Base-by-base conservation (phyloP, 768 basidiomycete species). In the Kwoniella europaea region DNA sequence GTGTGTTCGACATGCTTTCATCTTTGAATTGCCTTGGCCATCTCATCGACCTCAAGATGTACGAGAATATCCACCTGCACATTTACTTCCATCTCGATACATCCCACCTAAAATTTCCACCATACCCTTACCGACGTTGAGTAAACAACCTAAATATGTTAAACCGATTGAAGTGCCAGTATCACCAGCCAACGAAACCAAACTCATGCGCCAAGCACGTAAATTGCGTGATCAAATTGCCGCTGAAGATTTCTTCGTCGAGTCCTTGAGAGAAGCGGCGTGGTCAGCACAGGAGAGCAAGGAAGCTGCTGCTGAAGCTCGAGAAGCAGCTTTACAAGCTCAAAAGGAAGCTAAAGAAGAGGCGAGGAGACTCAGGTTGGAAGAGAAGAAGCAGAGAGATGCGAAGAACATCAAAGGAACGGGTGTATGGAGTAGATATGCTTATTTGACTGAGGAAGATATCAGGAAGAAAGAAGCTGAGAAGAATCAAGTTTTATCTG, bases 1-100 rank as follows among this genome's bases (percentile, higher is more conserved):
- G 55, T 79, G 76, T 63, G 73, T 76, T 41, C 78, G 80, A 18
- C 75, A 81, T 54, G 71, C 78, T 15, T 64, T 79, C 16, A 74
- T 81, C 44, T 79, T 74, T 58, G 69, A 74, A 18, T 57, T 80
- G 29, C 78, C 78, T 15, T 78, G 79, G 80, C 80, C 80, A 10
- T 74, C 76, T n/a, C 78, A 78, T 52, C 63, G 63, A 2, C 58
- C 67, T 5, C 29, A 73, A 43, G 78, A 81, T 15, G 76, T 81
- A 7, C 74, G 72, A 20, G 78, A 79, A 52, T 81, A 75, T 50
- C 80, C 80, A 27, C 80, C 80, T n/a, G 46, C 71, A 4, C 78
- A 79, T 52, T 68, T 81, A n/a, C 63, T 81, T 24, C 80, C 80
- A 10, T 18, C 58, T 24, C 75, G 75, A 6, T 76, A 75, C 56